These are phyloP conservation scores for Talinum fruticosum DNA, from an alignment of 148 eudicot species.

Conservation along the genomic window DNA sequence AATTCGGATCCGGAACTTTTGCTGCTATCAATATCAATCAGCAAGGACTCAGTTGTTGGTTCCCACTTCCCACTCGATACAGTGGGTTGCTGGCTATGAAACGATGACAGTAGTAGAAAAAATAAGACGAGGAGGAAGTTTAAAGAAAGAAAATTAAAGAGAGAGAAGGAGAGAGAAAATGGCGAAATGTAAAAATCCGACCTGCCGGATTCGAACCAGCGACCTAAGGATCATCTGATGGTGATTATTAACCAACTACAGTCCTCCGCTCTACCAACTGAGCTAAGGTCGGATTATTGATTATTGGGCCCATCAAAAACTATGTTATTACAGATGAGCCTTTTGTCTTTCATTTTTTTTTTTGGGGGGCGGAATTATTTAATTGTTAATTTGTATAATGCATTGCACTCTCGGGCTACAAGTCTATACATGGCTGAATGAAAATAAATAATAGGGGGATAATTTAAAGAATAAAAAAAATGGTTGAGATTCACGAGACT, in stretches of 20 bases:
- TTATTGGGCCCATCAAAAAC: too few species aligned
- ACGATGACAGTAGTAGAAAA: not conserved
- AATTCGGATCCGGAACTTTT: not conserved
- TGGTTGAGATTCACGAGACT: too few species aligned
- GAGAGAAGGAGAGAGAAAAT: not conserved
- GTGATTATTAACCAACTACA: slow-evolving; percentile 15
- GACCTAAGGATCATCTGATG: slow-evolving; percentile 68
- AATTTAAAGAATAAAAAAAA: too few species aligned
- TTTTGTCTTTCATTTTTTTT: too few species aligned
- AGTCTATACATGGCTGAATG: too few species aligned
- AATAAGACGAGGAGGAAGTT: not conserved
- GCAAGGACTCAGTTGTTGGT: not conserved
- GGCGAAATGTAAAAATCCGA: slow-evolving; percentile 39
- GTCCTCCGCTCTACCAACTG: slow-evolving; percentile 42
- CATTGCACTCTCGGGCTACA: too few species aligned
- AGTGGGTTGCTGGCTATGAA: not conserved
- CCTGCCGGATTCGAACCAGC: slow-evolving; percentile 93
- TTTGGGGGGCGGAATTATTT: too few species aligned
- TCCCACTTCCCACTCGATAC: not conserved
- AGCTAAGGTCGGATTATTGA: slow-evolving; percentile 27
- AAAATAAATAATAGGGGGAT: too few species aligned
- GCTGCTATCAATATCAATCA: not conserved
- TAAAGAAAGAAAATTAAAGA: not conserved
- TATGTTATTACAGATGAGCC: too few species aligned
- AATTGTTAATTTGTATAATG: too few species aligned